Evolutionary conservation across 2,329 filamentous ascomycete species (phyloP), one percentile per base, ranked within the genome.

Genomic region (Paracoccidioides brasiliensis): DNA sequence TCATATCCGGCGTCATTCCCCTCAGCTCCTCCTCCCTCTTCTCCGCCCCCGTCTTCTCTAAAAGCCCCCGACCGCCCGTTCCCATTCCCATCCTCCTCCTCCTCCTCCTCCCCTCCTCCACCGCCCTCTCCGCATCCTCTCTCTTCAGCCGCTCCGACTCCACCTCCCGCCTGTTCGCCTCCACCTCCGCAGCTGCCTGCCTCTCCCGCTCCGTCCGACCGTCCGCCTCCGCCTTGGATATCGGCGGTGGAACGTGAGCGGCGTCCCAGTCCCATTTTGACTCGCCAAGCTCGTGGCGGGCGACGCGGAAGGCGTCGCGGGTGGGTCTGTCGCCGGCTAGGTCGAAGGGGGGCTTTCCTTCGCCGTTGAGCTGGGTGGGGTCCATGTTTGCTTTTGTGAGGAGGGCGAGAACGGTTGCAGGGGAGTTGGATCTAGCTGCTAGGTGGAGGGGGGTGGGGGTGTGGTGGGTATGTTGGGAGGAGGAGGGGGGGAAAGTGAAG

Each of bases 281-380:
- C 66, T 95, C 89, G 14, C 90, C 90, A 1, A 96, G 76, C 65
- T 94, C 86, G 37, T 81, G 79, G 5, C 93, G 85, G 3, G 90
- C 89, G 2, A 96, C 82, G 1, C 93, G 86, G 73, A 98, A 98
- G 0, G 90, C 88, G 66, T 97, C 90, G 1, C 91, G 82, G 0
- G 90, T 96, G 2, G 84, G 72, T 4, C 90, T 82, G 67, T 97
- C 90, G 44, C 91, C 89, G 0, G 88, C 83, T 1, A 98, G 79
- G 55, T 95, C 89, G 67, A 95, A 97, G 0, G 93, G 72, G 0
- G 88, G 86, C 68, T 86, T 90, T n/a, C 85, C 86, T 59, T 96
- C 89, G 3, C 69, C 75, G 65, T 86, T 95, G 32, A 70, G 69
- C 1, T 84, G 55, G 0, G 82, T 83, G 0, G 93, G 93, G 63